Evolutionary conservation across 2,329 filamentous ascomycete species (phyloP), one percentile per base, ranked within the genome.

Genomic region (Ophiosphaerella narmari): DNA sequence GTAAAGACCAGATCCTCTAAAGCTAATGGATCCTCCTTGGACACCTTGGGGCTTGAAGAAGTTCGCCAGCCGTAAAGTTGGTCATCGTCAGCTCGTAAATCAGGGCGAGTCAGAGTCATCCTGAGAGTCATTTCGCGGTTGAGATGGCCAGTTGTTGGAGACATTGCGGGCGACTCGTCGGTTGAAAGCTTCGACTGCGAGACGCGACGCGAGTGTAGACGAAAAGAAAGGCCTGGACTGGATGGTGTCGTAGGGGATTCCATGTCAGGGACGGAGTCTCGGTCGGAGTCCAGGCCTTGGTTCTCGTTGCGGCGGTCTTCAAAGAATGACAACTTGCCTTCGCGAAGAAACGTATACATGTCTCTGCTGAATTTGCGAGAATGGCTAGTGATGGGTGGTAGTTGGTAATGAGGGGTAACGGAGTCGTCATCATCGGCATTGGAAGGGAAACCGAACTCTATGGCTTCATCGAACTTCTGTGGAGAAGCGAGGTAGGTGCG

Each of bases 381-480:
- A 53, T 77, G 72, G 38, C 66, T 67, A 16, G 65, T 59, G 14
- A 72, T 68, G 7, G 72, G 71, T 16, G 71, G 65, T 13, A 70
- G 60, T 35, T 68, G 57, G 43, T 65, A 72, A 39, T 63, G 62
- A 13, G 63, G 60, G 6, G 51, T 44, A 35, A 51, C 42, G 23
- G 50, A 47, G 43, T 67, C 62, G 43, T 67, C 62, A 44, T 63
- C 46, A 9, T 54, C 54, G 31, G 66, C 39, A 21, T 61, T 78
- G 0, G 87, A 85, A 0, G 91, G 91, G 63, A 97, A 97, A 0
- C 93, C 93, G 73, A 95, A 97, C 69, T 96, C 90, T 44, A 97
- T 84, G 1, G 90, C 91, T 74, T 97, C 93, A 68, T 97, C 93
- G 62, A 97, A 97, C 69, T 96, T 96, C 60, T 96, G 90, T 1